Evolutionary conservation across 345 rosid species (phyloP), one percentile per base, ranked within the genome.

Genomic region (Hypericum androsaemum): DNA sequence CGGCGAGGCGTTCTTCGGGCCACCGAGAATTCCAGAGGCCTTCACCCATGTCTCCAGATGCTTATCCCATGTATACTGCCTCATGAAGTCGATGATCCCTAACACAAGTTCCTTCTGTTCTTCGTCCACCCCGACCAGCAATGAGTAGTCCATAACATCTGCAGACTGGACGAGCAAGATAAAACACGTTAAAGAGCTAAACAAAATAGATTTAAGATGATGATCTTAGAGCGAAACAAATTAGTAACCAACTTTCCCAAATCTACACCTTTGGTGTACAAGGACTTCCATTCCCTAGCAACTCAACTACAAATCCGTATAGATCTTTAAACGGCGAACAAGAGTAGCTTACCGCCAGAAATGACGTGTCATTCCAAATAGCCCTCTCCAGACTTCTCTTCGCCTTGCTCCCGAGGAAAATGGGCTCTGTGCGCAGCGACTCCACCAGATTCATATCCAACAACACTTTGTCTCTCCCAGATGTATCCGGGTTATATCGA

Each of bases 61-160:
- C 75, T 94, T 94, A 72, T 94, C 99, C 99, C 99, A 94, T 52
- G 99, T 94, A 70, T 94, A 94, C 56, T 94, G 95, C 76, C 99
- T 80, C 86, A 88, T 77, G 84, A 77, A 88, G 75, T 94, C 99
- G 8, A 94, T 94, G 61, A 94, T 94, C 40, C 99, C 99, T 47
- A 94, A 50, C 41, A 94, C 97, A 63, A 94, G 77, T 64, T 88
- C 99, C 47, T 88, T 83, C 35, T 77, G 72, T 69, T 85, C 97
- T 8, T 77, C 77, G 9, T 94, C 99, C 67, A 88, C 83, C 12
- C 99, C 99, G 66, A 94, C 99, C 40, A 94, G 79, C 71, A 94
- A 68, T 0, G 99, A 94, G 64, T 94, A 94, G 77, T 94, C 99
- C 94, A 94, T 86, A 6, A 94, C 99, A 57, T 64, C 89, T 0